Evolutionary conservation across 371 early-diverging fungal genomes (phyloP).

Genomic region (Rhizopus stolonifer): DNA sequence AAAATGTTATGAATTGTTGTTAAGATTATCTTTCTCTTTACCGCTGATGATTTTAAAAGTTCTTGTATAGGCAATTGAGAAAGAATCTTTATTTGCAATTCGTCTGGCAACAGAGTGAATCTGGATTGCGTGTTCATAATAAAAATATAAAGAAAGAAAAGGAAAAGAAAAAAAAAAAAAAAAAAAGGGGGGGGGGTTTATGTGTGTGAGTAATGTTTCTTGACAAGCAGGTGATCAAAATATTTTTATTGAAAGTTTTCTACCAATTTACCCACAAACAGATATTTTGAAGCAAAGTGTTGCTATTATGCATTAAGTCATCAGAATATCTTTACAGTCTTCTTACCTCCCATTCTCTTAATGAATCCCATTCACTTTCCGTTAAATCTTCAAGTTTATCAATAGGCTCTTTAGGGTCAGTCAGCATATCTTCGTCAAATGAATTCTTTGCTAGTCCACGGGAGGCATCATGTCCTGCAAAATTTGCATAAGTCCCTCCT

Average conservation of each 20-base stretch:
- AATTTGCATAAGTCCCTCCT: constrained; percentile 90
- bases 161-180: constrained; percentile 4
- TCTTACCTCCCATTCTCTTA: constrained; percentile 68
- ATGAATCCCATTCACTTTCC: constrained; percentile 70
- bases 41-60: constrained; percentile 39
- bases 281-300: constrained; percentile 15
- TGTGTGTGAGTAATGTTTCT: constrained; percentile 2
- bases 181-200: background rate
- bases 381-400: constrained; percentile 79
- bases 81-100: constrained; percentile 40
- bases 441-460: constrained; percentile 89
- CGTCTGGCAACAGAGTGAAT: constrained; percentile 34
- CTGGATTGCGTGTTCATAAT: constrained; percentile 2
- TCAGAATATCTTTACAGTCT: background rate
- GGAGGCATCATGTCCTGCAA: constrained; percentile 84
- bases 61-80: constrained; percentile 25
- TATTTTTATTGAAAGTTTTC: constrained; percentile 12
- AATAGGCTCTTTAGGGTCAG: constrained; percentile 70
- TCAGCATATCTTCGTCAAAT: constrained; percentile 80
- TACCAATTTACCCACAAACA: constrained; percentile 23
- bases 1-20: background rate
- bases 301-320: background rate
- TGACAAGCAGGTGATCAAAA: constrained; percentile 19
- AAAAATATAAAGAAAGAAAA: constrained; percentile 2
- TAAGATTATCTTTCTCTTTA: constrained; percentile 5